Conservation (phyloP, 2,329 filamentous ascomycete species). For the Xylariaceae sp. region DNA sequence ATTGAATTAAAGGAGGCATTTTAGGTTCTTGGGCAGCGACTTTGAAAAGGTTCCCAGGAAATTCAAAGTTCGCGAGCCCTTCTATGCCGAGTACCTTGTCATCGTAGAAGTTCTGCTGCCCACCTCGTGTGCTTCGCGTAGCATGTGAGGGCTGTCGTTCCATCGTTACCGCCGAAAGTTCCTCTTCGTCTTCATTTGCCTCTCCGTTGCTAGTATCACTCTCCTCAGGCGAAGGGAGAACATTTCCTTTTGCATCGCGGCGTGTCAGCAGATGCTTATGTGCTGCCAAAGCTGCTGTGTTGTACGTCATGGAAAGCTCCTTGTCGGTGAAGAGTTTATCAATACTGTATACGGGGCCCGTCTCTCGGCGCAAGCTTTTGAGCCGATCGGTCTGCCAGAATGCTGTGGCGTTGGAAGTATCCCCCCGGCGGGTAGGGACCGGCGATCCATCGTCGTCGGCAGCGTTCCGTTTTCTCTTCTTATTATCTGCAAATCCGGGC, state of each 20-base stretch:
- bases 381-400: conserved; percentile 68
- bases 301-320: conserved; percentile 70
- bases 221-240: conserved; percentile 57
- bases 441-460: conserved; percentile 68
- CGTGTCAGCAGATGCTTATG: conserved; percentile 67
- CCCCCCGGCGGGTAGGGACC: conserved; percentile 60
- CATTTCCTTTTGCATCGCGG: conserved; percentile 57
- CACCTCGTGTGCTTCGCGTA: conserved; percentile 65
- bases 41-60: conserved; percentile 63
- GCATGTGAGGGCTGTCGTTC: conserved; percentile 69
- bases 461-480: conserved; percentile 67
- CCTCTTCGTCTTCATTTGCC: conserved; percentile 55
- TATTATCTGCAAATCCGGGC: conserved; percentile 58
- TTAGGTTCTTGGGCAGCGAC: conserved; percentile 62
- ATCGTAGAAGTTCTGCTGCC: conserved; percentile 61
- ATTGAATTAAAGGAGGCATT: conserved; percentile 62
- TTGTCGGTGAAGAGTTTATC: conserved; percentile 75
- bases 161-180: conserved; percentile 61
- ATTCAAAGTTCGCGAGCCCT: conserved; percentile 63
- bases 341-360: conserved; percentile 67
- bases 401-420: conserved; percentile 63
- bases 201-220: conserved; percentile 60
- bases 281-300: conserved; percentile 65
- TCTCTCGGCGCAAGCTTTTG: conserved; percentile 58
- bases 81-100: conserved; percentile 66